Conservation (phyloP, 1,284 basidiomycete genomes). For the Agroathelia rolfsii region DNA sequence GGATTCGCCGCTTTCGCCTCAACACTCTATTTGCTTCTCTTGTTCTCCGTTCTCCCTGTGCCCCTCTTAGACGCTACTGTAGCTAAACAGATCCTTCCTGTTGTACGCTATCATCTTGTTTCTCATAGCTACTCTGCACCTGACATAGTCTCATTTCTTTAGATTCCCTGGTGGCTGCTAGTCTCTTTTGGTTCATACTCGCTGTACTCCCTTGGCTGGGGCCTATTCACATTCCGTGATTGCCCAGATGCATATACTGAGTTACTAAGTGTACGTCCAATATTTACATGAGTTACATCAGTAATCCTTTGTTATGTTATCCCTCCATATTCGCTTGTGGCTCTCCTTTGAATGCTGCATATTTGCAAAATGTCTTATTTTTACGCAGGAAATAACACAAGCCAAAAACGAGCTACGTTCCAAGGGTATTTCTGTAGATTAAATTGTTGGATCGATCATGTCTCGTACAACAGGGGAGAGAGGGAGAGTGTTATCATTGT, state of each 20-base stretch:
- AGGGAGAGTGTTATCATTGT: constrained; percentile 6
- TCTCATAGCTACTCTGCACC: constrained; percentile 2
- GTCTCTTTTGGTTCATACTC: constrained; percentile 70
- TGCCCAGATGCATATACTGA: constrained; percentile 71
- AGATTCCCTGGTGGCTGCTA: constrained; percentile 73
- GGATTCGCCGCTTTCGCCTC: constrained; percentile 31
- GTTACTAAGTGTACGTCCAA: constrained; percentile 42
- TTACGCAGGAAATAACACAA: constrained; percentile 47
- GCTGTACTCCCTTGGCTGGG: constrained; percentile 62
- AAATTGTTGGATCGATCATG: constrained; percentile 23
- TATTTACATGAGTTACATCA: too few relatives aligned
- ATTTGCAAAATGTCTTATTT: constrained; percentile 3
- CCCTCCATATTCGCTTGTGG: not conserved
- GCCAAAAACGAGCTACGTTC: constrained; percentile 63
- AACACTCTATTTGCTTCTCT: constrained; percentile 43
- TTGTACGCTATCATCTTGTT: constrained; percentile 31
- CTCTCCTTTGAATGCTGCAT: not conserved
- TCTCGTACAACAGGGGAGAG: too few relatives aligned
- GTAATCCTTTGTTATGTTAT: constrained; percentile 4
- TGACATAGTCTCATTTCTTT: constrained; percentile 1
- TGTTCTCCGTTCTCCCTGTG: constrained; percentile 43
- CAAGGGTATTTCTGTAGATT: constrained; percentile 63
- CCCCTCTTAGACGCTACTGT: constrained; percentile 42
- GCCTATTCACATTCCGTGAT: constrained; percentile 60
- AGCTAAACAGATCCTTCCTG: constrained; percentile 44